A percentile compares a stretch with the other conserved stretches of the same genome.
Conservation (phyloP, 2,329 filamentous ascomycete genomes). For the Bipolaris cookei region DNA sequence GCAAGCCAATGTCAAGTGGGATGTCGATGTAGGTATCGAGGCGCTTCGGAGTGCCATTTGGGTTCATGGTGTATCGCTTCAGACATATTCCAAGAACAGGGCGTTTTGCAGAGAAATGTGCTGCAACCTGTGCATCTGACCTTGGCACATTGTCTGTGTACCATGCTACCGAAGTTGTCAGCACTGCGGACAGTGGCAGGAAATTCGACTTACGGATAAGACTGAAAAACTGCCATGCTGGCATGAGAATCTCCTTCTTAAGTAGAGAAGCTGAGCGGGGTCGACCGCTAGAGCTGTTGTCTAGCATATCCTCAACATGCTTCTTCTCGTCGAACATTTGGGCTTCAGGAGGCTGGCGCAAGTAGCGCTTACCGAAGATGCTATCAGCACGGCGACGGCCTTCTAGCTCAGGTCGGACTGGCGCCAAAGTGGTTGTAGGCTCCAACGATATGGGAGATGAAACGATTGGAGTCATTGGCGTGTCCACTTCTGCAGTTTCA, state of each 20-base stretch:
- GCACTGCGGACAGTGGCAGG: background rate
- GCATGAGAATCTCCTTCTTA: conserved; percentile 87
- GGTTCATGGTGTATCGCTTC: conserved; percentile 83
- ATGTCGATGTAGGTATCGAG: conserved; percentile 90
- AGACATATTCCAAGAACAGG: conserved; percentile 92
- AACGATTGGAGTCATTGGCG: conserved; percentile 44
- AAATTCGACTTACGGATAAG: conserved; percentile 72
- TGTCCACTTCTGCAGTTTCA: conserved; percentile 52
- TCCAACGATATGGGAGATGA: conserved; percentile 41
- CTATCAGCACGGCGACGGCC: conserved; percentile 55
- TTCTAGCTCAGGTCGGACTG: conserved; percentile 34
- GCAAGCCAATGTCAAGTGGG: conserved; percentile 79
- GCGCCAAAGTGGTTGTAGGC: conserved; percentile 33
- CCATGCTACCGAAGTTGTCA: conserved; percentile 68
- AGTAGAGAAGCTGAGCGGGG: conserved; percentile 52
- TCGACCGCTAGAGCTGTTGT: conserved; percentile 39
- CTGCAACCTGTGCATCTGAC: conserved; percentile 81
- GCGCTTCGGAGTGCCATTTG: conserved; percentile 70
- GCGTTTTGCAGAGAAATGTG: conserved; percentile 79
- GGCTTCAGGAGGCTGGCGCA: conserved; percentile 54
- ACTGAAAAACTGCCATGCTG: conserved; percentile 97
- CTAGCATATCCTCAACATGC: conserved; percentile 49
- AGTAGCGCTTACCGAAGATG: conserved; percentile 56
- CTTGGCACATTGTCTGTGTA: conserved; percentile 72
- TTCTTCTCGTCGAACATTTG: conserved; percentile 59